Percentiles rank a stretch among this genome's conserved stretches.
phyloP scores from a whole-genome alignment of 2,329 filamentous ascomycete species.

The Verticillium alfalfae region DNA sequence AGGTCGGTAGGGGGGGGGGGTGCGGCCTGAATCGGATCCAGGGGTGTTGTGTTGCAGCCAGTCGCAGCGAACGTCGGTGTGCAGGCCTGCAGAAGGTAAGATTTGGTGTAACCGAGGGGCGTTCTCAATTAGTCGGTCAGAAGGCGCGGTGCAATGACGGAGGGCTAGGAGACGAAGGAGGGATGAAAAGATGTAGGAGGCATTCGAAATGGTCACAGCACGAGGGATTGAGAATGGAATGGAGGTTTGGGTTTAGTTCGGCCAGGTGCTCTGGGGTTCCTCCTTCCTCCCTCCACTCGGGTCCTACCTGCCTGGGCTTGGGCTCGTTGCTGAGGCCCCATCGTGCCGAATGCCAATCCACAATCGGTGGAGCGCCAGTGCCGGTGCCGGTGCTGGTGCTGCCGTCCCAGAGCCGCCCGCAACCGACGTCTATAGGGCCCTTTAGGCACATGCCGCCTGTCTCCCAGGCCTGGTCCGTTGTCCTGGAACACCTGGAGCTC shows the following conservation, averaged over 20 bases:
- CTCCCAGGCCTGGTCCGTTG: no score
- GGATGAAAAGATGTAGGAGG: neutral
- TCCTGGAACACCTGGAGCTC: no score
- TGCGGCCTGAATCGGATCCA: neutral
- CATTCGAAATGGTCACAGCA: neutral
- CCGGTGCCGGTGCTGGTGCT: neutral
- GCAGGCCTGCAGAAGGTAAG: neutral
- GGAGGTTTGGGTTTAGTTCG: neutral
- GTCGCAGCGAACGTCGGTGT: neutral
- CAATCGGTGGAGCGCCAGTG: neutral
- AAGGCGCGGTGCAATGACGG: neutral
- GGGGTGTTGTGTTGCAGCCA: neutral
- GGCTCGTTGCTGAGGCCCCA: neutral
- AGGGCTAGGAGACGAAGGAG: neutral
- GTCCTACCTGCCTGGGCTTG: neutral
- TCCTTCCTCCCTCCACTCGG: neutral
- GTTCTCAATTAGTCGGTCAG: neutral
- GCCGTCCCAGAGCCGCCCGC: neutral
- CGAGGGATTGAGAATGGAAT: neutral
- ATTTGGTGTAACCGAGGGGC: neutral
- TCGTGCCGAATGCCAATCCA: neutral
- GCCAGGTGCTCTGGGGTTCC: neutral
- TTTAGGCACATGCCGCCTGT: neutral
- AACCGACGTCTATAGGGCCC: neutral
- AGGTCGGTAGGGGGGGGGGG: no score